These are phyloP conservation scores for Metroxylon sagu DNA, from an alignment of 176 grass and related monocot genomes.

Conservation along the genomic window DNA sequence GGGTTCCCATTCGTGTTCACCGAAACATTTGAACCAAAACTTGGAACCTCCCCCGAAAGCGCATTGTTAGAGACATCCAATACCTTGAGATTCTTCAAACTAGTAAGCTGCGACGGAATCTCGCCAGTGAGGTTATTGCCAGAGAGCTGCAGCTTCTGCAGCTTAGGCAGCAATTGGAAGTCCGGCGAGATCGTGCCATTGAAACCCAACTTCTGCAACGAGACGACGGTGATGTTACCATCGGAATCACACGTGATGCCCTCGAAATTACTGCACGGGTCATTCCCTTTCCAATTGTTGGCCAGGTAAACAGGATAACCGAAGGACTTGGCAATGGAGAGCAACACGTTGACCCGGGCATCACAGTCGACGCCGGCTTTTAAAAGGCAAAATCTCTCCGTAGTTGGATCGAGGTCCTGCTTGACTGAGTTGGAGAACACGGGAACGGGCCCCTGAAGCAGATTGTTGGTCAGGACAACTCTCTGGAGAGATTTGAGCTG, in stretches of 20 bases:
- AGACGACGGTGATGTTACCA: not conserved
- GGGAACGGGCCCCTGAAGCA: slow-evolving; percentile 28
- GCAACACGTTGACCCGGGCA: slow-evolving; percentile 1
- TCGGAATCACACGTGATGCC: slow-evolving; percentile 11
- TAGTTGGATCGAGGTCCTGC: not conserved
- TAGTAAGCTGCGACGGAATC: slow-evolving; percentile 3
- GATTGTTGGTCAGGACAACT: slow-evolving; percentile 18
- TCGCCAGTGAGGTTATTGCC: slow-evolving; percentile 19
- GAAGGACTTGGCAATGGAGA: slow-evolving; percentile 5
- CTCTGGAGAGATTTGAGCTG: slow-evolving; percentile 13
- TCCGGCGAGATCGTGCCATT: slow-evolving; percentile 15
- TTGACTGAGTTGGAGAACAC: slow-evolving; percentile 12
- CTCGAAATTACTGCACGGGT: slow-evolving; percentile 1
- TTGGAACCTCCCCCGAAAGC: slow-evolving; percentile 12
- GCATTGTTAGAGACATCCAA: slow-evolving; percentile 21
- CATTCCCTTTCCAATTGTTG: slow-evolving; percentile 8
- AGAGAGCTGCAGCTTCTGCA: slow-evolving; percentile 9
- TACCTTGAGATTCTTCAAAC: not conserved
- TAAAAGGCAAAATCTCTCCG: slow-evolving; percentile 13
- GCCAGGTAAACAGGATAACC: slow-evolving; percentile 4
- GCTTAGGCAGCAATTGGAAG: not conserved
- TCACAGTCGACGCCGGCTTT: not conserved
- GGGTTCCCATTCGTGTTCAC: slow-evolving; percentile 7
- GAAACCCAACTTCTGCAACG: slow-evolving; percentile 2
- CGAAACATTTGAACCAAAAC: slow-evolving; percentile 1